Conservation (phyloP, 768 basidiomycete species). For the Calvatia gigantea region DNA sequence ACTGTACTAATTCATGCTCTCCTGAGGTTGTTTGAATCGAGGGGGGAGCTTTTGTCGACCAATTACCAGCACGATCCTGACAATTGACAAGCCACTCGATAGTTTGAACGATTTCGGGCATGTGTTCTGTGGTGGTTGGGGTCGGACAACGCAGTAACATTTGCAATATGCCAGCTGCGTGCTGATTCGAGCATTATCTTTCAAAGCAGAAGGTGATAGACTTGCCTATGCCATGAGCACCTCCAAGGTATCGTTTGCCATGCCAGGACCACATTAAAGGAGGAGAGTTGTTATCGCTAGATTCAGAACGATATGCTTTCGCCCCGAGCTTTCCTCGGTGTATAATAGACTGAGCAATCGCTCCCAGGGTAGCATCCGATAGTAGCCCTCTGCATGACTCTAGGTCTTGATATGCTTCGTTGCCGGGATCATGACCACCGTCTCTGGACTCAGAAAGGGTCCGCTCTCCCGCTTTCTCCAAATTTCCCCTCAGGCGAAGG, state of each 20-base stretch:
- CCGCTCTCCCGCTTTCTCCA: background rate
- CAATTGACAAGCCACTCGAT: constrained; percentile 43
- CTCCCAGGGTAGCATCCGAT: constrained; percentile 30
- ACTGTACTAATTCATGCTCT: constrained; percentile 47
- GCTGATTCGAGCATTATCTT: background rate
- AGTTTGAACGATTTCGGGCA: constrained; percentile 37
- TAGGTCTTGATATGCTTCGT: constrained; percentile 8
- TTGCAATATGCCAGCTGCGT: constrained; percentile 50
- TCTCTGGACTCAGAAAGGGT: background rate
- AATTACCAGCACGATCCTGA: constrained; percentile 48
- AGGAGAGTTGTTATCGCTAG: constrained; percentile 18
- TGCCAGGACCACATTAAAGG: constrained; percentile 61
- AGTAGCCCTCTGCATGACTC: constrained; percentile 23
- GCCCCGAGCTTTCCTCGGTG: constrained; percentile 39
- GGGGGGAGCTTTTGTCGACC: constrained; percentile 41
- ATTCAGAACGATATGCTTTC: constrained; percentile 25
- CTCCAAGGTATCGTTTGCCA: constrained; percentile 52
- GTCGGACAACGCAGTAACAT: constrained; percentile 43
- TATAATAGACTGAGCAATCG: constrained; percentile 44
- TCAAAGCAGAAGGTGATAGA: background rate
- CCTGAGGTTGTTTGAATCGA: background rate
- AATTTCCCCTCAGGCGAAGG: constrained; percentile 35
- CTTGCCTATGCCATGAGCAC: constrained; percentile 58
- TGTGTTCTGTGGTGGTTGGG: constrained; percentile 31
- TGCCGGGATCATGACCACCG: background rate